Evolutionary conservation across 805 yeast species (phyloP), one percentile per base, ranked within the genome.

Genomic region (Wickerhamomyces sydowiorum): DNA sequence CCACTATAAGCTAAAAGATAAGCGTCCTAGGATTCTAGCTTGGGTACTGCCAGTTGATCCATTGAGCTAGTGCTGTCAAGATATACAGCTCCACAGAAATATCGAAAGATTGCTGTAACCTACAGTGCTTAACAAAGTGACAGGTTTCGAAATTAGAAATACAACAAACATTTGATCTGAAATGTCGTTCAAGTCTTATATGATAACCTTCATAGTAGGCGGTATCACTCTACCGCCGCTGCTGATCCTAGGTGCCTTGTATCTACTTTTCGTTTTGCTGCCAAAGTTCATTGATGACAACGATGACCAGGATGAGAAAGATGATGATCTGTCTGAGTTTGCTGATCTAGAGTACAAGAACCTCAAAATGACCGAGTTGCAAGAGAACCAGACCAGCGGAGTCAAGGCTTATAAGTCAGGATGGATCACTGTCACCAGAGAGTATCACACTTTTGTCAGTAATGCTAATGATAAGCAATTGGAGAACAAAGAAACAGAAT

Each of bases 381-480:
- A 82, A 43, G 90, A 85, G 51, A 61, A 64, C 12, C 62, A 65
- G 31, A 67, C 70, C n/a, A 59, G 76, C 0, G 95, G 93, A 3
- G 75, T 83, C 1, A 77, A 78, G 21, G 74, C 87, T 0, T 73
- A 62, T 50, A 76, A 73, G 56, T 66, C 77, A 10, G 96, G 95
- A 8, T 86, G 95, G 95, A 64, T 88, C 2, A 77, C 83, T 3
- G 90, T 90, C n/a, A 85, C 95, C 0, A 80, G 78, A 46, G 91
- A 85, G 49, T 86, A 82, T 57, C 70, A 83, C 63, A 66, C 72
- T 43, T 67, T 74, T 62, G 51, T 51, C 54, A 33, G 56, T 48
- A 39, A 57, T 49, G 50, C 52, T 67, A 30, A 68, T 67, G 43
- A 66, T 60, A 46, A 76, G 67, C 41, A 54, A 41, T 9, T 45